These are phyloP conservation scores for Ambrosia artemisiifolia DNA, from an alignment of 129 eudicot genomes.

Conservation along the genomic window DNA sequence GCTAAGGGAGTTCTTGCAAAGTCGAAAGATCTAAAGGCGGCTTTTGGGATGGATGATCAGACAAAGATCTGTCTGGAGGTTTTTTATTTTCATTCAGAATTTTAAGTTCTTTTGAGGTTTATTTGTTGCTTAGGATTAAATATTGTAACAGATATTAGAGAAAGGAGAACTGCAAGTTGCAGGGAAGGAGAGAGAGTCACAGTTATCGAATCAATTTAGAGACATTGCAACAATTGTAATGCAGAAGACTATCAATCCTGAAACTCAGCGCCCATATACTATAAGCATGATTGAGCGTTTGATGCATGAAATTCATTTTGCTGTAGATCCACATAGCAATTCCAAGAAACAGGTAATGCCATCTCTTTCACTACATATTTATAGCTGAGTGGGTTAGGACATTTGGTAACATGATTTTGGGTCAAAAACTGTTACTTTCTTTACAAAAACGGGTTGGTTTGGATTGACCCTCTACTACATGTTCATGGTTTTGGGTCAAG, in stretches of 20 bases:
- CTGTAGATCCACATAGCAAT: slow-evolving; percentile 88
- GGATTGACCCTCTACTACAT: not conserved
- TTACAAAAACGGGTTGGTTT: not conserved
- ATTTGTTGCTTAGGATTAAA: slow-evolving; percentile 3
- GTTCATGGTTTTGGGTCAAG: not conserved
- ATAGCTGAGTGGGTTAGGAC: not conserved
- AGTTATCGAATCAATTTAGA: slow-evolving; percentile 77
- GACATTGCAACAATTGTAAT: slow-evolving; percentile 95
- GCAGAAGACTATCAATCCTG: slow-evolving; percentile 93
- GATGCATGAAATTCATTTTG: slow-evolving; percentile 97
- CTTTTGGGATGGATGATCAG: slow-evolving; percentile 89
- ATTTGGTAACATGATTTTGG: not conserved
- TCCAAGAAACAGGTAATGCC: slow-evolving; percentile 87
- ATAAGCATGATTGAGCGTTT: slow-evolving; percentile 98
- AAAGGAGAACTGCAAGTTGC: slow-evolving; percentile 99
- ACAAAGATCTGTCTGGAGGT: slow-evolving; percentile 90
- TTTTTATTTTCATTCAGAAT: slow-evolving; percentile 1
- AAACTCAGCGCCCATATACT: slow-evolving; percentile 89
- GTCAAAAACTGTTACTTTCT: too few relatives aligned
- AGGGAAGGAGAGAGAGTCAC: slow-evolving; percentile 95
- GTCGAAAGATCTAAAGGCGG: slow-evolving; percentile 68
- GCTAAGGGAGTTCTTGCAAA: slow-evolving; percentile 91
- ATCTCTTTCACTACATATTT: slow-evolving; percentile 10
- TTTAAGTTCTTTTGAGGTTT: not conserved
- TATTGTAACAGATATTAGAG: slow-evolving; percentile 65